Evolutionary conservation across 2,329 filamentous ascomycete species (phyloP).

Genomic region (Sarocladiaceae sp.): DNA sequence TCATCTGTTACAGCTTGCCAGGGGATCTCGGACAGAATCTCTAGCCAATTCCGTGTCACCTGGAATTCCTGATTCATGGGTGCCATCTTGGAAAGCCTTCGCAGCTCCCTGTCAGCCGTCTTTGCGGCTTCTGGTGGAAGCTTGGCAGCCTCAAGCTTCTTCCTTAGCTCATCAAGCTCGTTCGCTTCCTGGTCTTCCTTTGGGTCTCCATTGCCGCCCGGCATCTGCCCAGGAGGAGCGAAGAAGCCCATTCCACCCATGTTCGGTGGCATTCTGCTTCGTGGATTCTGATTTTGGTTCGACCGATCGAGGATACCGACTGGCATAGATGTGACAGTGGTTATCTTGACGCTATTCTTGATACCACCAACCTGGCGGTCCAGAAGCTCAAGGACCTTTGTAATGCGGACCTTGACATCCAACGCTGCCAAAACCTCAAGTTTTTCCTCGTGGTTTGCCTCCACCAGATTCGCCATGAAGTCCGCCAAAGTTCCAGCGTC

Average conservation of each 20-base stretch:
- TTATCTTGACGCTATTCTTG: constrained; percentile 82
- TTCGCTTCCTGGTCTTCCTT: constrained; percentile 76
- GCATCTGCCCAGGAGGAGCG: constrained; percentile 27
- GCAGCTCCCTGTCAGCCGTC: constrained; percentile 84
- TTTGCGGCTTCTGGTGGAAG: constrained; percentile 81
- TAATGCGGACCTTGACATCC: constrained; percentile 69
- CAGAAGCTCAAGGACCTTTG: constrained; percentile 76
- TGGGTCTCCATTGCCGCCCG: constrained; percentile 38
- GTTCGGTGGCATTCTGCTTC: constrained; percentile 18
- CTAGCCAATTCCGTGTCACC: constrained; percentile 86
- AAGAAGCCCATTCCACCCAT: constrained; percentile 33
- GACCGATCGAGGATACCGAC: constrained; percentile 55
- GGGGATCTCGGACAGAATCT: constrained; percentile 88
- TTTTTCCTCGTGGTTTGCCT: constrained; percentile 85
- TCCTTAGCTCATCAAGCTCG: constrained; percentile 86
- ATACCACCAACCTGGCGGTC: constrained; percentile 76
- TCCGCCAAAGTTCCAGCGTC: constrained; percentile 86
- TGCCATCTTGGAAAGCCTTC: constrained; percentile 88
- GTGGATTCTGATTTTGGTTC: constrained; percentile 27
- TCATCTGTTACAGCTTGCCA: constrained; percentile 85
- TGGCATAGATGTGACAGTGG: constrained; percentile 63
- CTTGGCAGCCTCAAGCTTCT: constrained; percentile 74
- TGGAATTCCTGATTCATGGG: constrained; percentile 94
- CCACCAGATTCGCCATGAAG: constrained; percentile 92
- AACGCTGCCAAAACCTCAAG: constrained; percentile 77